Conservation (phyloP, 257 asterid genomes). For the Penstemon newberryi region DNA sequence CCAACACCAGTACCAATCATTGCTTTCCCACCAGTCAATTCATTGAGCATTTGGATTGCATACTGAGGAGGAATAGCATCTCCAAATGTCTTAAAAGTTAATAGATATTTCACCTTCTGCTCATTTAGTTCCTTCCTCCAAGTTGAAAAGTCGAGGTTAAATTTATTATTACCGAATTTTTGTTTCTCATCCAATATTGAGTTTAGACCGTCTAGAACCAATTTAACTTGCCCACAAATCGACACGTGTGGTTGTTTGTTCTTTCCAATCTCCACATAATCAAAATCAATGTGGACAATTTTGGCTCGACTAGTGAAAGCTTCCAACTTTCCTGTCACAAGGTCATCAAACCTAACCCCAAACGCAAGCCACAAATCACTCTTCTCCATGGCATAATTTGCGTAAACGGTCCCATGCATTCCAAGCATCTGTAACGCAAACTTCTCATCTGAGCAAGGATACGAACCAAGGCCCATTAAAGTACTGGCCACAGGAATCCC, state of each 20-base stretch:
- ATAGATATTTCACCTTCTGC: slow-evolving; percentile 51
- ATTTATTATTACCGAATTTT: slow-evolving; percentile 16
- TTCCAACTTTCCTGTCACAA: slow-evolving; percentile 83
- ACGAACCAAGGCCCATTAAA: slow-evolving; percentile 74
- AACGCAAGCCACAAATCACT: slow-evolving; percentile 80
- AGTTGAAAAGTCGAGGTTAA: slow-evolving; percentile 45
- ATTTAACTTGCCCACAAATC: slow-evolving; percentile 61
- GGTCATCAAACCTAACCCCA: slow-evolving; percentile 86
- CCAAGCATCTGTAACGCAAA: slow-evolving; percentile 76
- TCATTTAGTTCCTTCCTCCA: slow-evolving; percentile 76
- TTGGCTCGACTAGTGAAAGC: slow-evolving; percentile 82
- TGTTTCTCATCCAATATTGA: slow-evolving; percentile 41
- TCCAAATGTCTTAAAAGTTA: slow-evolving; percentile 56
- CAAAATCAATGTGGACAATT: slow-evolving; percentile 85
- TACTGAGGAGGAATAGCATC: slow-evolving; percentile 80
- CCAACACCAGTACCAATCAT: slow-evolving; percentile 81
- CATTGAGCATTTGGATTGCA: slow-evolving; percentile 74
- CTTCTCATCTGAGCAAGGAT: slow-evolving; percentile 63
- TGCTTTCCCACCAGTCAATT: slow-evolving; percentile 68
- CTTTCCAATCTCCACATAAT: slow-evolving; percentile 81
- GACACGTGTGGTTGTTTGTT: slow-evolving; percentile 81
- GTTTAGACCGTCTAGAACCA: slow-evolving; percentile 59
- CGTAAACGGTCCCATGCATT: slow-evolving; percentile 90
- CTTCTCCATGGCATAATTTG: slow-evolving; percentile 70
- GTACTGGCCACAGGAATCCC: slow-evolving; percentile 86